Evolutionary conservation across 2,329 filamentous ascomycete species (phyloP).

Genomic region (Seiridium cupressi): DNA sequence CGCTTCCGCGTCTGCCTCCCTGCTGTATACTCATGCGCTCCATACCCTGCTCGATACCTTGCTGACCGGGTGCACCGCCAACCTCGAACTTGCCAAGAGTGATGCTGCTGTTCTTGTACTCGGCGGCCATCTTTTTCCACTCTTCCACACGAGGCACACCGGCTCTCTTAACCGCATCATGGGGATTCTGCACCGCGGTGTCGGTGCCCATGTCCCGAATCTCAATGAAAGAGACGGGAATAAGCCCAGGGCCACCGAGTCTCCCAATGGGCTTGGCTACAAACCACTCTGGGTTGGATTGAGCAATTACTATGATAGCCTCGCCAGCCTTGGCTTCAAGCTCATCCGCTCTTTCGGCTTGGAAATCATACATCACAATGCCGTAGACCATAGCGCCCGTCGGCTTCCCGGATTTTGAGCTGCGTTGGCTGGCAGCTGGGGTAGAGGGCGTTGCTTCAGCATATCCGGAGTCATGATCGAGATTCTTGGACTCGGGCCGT

Average conservation of each 20-base stretch:
- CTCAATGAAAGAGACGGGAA: constrained; percentile 95
- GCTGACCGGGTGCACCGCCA: constrained; percentile 37
- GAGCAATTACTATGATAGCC: constrained; percentile 96
- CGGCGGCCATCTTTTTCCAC: constrained; percentile 99
- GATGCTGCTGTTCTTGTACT: constrained; percentile 99
- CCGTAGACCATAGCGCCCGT: constrained; percentile 90
- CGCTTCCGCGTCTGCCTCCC: constrained; percentile 44
- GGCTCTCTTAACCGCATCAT: constrained; percentile 81
- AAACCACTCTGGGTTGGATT: constrained; percentile 98
- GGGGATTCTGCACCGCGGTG: constrained; percentile 74
- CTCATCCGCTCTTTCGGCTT: constrained; percentile 92
- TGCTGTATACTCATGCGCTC: constrained; percentile 75
- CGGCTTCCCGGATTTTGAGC: constrained; percentile 50
- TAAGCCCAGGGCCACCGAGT: constrained; percentile 90
- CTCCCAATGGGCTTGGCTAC: constrained; percentile 98
- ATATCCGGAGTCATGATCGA: constrained; percentile 90
- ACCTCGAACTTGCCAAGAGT: constrained; percentile 86
- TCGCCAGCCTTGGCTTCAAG: constrained; percentile 92
- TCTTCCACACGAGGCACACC: constrained; percentile 95
- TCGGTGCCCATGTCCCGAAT: constrained; percentile 92
- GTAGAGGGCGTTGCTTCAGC: constrained; percentile 49
- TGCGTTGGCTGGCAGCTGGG: constrained; percentile 39
- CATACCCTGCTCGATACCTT: constrained; percentile 58
- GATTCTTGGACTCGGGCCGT: constrained; percentile 51
- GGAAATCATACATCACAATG: constrained; percentile 95